Evolutionary conservation across 306 rosid genomes (phyloP).

Genomic region (Luffa acutangula): DNA sequence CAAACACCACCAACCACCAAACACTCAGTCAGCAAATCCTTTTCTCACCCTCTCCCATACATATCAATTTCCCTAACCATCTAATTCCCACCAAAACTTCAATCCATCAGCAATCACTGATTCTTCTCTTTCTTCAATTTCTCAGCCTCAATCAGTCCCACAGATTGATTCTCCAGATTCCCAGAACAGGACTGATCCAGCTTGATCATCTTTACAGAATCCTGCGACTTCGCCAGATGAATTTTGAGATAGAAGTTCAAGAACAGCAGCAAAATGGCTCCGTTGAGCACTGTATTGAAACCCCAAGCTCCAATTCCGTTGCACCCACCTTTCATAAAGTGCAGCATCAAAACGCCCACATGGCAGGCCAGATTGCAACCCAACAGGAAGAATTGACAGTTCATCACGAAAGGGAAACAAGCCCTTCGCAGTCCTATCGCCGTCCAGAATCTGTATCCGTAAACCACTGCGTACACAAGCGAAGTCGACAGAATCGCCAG

Average conservation of each 20-base stretch:
- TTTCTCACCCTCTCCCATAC: background rate
- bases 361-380: constrained; percentile 63
- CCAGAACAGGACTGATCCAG: background rate
- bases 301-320: constrained; percentile 84
- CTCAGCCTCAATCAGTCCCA: background rate
- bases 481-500: constrained; percentile 65
- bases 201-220: background rate
- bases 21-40: no score
- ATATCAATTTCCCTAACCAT: background rate
- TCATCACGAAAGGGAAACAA: constrained; percentile 45
- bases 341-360: constrained; percentile 56
- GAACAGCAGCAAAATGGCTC: constrained; percentile 38
- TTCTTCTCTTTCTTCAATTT: background rate
- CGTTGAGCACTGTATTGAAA: constrained; percentile 56
- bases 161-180: constrained; percentile 11
- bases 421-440: constrained; percentile 47
- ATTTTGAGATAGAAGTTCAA: constrained; percentile 48
- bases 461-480: constrained; percentile 38
- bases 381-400: constrained; percentile 47
- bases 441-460: constrained; percentile 68
- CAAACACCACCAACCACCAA: background rate
- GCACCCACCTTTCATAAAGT: constrained; percentile 62
- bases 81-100: background rate
- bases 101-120: background rate
- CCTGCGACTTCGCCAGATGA: constrained; percentile 17